phyloP scores from a whole-genome alignment of 768 basidiomycete genomes.

The Austroboletus festivus region DNA sequence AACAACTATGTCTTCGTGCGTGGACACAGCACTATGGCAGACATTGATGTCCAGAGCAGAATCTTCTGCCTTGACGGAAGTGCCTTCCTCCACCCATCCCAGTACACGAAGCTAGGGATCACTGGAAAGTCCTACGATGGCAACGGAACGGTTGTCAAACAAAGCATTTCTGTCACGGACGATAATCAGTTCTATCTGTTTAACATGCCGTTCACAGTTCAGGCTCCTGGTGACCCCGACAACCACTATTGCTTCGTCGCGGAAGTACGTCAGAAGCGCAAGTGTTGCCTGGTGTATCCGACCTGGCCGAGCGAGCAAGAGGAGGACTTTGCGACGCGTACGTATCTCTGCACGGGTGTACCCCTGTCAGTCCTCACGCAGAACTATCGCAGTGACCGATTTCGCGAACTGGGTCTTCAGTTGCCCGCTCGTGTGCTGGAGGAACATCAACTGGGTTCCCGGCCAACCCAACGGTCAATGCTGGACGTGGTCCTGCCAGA shows the following conservation, averaged over 20 bases:
- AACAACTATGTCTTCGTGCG: conserved; percentile 11
- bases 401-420: neutral
- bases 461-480: neutral
- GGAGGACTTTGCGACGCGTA: neutral
- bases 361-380: neutral
- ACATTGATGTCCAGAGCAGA: conserved; percentile 10
- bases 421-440: neutral
- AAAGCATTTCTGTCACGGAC: conserved; percentile 3
- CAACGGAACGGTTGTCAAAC: neutral
- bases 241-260: conserved; percentile 4
- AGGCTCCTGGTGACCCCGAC: neutral
- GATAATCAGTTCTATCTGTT: conserved; percentile 6
- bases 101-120: neutral
- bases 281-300: neutral
- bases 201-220: conserved; percentile 1
- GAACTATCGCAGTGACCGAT: neutral
- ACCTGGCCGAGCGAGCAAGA: conserved; percentile 4
- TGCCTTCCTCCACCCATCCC: neutral
- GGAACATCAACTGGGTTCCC: conserved; percentile 5
- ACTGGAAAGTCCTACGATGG: neutral
- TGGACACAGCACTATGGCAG: conserved; percentile 7
- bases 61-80: neutral
- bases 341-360: neutral
- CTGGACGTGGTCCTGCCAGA: conserved; percentile 1
- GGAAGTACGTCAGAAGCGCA: conserved; percentile 12